Percentiles rank a stretch among this genome's conserved stretches.
Conservation (phyloP, 73 alveolate genomes). For the Strombidium stylifer region DNA sequence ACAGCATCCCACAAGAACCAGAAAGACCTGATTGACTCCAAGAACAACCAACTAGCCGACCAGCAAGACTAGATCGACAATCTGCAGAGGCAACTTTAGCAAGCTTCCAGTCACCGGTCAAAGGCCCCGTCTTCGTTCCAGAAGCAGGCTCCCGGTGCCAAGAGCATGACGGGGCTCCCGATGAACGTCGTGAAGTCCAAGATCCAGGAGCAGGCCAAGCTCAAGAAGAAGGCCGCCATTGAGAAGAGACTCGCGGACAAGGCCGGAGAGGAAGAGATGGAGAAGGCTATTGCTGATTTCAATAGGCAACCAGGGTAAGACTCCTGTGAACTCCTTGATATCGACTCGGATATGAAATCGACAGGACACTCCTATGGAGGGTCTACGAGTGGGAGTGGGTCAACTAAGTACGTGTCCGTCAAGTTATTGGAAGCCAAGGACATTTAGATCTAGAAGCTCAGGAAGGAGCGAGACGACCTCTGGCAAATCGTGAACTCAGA, state of each 20-base stretch:
- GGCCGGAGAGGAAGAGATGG: neutral
- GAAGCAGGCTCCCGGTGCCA: neutral
- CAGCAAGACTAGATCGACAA: neutral
- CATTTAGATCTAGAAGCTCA: constrained; percentile 30
- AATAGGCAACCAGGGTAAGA: constrained; percentile 25
- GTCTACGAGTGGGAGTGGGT: constrained; percentile 3
- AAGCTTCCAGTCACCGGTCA: neutral
- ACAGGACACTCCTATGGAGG: neutral
- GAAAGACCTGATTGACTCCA: neutral
- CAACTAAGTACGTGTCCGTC: constrained; percentile 20
- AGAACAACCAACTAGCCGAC: neutral
- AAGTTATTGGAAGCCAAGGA: constrained; percentile 38
- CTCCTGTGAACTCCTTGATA: constrained; percentile 46
- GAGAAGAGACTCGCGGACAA: neutral
- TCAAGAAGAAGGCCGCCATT: neutral
- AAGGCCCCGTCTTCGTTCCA: neutral
- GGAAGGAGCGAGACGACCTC: constrained; percentile 49
- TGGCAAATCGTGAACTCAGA: constrained; percentile 52
- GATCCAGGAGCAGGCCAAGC: neutral
- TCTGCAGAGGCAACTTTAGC: neutral
- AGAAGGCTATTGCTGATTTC: neutral
- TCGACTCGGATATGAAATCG: constrained; percentile 25
- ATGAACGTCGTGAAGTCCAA: neutral
- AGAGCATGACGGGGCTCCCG: too few relatives aligned
- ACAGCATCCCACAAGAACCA: constrained; percentile 9